A percentile compares a stretch with the other conserved stretches of the same genome.
Conservation (phyloP, 148 eudicot species). For the Bassia scoparia region DNA sequence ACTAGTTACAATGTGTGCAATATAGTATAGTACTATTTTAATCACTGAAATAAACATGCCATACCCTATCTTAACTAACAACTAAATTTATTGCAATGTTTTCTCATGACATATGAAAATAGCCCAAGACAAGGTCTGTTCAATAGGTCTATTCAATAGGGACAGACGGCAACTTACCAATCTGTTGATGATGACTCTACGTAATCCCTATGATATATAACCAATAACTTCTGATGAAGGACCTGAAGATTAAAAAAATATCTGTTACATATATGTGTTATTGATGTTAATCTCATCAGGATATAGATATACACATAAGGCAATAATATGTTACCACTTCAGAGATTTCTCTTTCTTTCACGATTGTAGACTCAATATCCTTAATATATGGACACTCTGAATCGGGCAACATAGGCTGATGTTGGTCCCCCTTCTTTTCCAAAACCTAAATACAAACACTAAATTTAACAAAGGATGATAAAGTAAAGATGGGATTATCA, state of each 20-base stretch:
- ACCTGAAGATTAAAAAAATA: conserved; percentile 36
- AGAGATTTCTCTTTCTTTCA: conserved; percentile 50
- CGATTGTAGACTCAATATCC: conserved; percentile 32
- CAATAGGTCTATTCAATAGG: background rate
- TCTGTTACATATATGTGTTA: background rate
- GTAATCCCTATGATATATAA: conserved; percentile 25
- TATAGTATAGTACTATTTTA: background rate
- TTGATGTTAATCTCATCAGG: background rate
- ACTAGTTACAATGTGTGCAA: too few species aligned
- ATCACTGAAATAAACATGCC: background rate
- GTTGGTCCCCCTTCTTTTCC: conserved; percentile 24
- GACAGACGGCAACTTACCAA: background rate
- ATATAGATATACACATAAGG: background rate
- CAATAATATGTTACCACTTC: conserved; percentile 34
- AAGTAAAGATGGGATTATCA: background rate
- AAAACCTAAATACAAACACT: conserved; percentile 36
- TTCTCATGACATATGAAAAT: too few species aligned
- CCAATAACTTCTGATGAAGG: conserved; percentile 34
- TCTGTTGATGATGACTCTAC: conserved; percentile 15
- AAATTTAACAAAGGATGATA: conserved; percentile 15
- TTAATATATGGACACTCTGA: conserved; percentile 15
- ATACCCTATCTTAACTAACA: background rate
- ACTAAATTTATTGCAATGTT: background rate
- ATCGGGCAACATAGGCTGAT: conserved; percentile 21
- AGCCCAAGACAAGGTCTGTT: too few species aligned